Conservation (phyloP, 495 filamentous ascomycete genomes). For the Lasiosphaeriaceae sp. region DNA sequence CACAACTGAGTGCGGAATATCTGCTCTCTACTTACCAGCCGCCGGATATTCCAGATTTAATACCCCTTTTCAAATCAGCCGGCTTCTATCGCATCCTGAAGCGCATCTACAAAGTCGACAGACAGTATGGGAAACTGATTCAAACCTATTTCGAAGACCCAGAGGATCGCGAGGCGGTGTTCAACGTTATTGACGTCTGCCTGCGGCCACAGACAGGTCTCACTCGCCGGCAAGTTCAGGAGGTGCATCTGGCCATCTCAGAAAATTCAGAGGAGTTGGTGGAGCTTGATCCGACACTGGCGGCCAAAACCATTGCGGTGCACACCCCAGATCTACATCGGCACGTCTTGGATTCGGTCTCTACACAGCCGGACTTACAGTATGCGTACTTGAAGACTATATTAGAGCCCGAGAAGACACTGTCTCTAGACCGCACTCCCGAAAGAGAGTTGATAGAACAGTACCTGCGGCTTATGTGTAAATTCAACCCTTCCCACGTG, state of each 20-base stretch:
- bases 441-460: slow-evolving; percentile 65
- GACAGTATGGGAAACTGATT: slow-evolving; percentile 73
- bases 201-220: slow-evolving; percentile 68
- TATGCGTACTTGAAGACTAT: slow-evolving; percentile 76
- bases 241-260: slow-evolving; percentile 69
- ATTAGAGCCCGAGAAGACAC: slow-evolving; percentile 61
- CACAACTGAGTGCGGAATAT: slow-evolving; percentile 93
- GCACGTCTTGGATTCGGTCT: slow-evolving; percentile 61
- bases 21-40: slow-evolving; percentile 90
- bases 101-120: slow-evolving; percentile 76
- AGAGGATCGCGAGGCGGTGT: slow-evolving; percentile 66
- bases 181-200: slow-evolving; percentile 77
- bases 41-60: slow-evolving; percentile 68
- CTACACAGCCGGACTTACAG: slow-evolving; percentile 59
- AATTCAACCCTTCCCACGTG: slow-evolving; percentile 75
- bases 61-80: slow-evolving; percentile 74
- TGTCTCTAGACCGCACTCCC: slow-evolving; percentile 29
- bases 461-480: slow-evolving; percentile 88
- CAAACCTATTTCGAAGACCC: slow-evolving; percentile 83
- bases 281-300: slow-evolving; percentile 60
- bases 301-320: slow-evolving; percentile 65
- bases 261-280: slow-evolving; percentile 65
- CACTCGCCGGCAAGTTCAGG: slow-evolving; percentile 67
- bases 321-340: slow-evolving; percentile 69
- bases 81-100: slow-evolving; percentile 93